Evolutionary conservation across 371 early-diverging fungal species (phyloP).

Genomic region (Cokeromyces recurvatus): DNA sequence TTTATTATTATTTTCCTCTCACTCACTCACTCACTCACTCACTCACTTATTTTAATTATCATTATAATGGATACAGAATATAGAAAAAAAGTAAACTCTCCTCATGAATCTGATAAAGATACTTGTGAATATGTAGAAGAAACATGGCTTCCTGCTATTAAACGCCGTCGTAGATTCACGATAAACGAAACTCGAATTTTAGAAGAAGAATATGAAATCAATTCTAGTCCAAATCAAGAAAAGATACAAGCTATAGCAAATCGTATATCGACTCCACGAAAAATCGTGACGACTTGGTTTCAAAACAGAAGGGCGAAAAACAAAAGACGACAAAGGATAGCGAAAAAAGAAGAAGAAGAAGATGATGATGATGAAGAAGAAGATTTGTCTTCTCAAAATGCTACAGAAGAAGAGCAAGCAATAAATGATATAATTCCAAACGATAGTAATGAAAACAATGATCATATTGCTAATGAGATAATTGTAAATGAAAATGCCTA

Average conservation of each 20-base stretch:
- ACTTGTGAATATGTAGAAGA: neutral
- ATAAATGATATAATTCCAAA: neutral
- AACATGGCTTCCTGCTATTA: conserved; percentile 30
- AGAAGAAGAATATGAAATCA: conserved; percentile 17
- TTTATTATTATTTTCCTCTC: too few relatives aligned
- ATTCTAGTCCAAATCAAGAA: conserved; percentile 21
- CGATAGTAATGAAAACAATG: neutral
- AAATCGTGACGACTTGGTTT: conserved; percentile 40
- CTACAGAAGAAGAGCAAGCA: neutral
- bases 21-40: too few relatives aligned
- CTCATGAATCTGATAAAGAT: neutral
- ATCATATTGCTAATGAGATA: too few relatives aligned
- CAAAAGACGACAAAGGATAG: conserved; percentile 15
- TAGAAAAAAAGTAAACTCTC: too few relatives aligned
- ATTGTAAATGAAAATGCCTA: too few relatives aligned
- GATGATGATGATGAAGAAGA: neutral
- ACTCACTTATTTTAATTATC: too few relatives aligned
- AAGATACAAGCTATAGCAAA: conserved; percentile 20
- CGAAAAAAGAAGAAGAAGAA: neutral
- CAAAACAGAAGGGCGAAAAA: conserved; percentile 42
- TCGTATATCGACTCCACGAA: conserved; percentile 18
- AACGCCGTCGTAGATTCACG: conserved; percentile 32
- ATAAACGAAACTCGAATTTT: conserved; percentile 17
- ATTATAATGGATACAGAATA: too few relatives aligned
- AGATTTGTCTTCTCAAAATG: too few relatives aligned